A percentile compares a stretch with the other conserved stretches of the same genome.
phyloP scores from a whole-genome alignment of 2,329 filamentous ascomycete genomes.

The Tolypocladium pustulatum region DNA sequence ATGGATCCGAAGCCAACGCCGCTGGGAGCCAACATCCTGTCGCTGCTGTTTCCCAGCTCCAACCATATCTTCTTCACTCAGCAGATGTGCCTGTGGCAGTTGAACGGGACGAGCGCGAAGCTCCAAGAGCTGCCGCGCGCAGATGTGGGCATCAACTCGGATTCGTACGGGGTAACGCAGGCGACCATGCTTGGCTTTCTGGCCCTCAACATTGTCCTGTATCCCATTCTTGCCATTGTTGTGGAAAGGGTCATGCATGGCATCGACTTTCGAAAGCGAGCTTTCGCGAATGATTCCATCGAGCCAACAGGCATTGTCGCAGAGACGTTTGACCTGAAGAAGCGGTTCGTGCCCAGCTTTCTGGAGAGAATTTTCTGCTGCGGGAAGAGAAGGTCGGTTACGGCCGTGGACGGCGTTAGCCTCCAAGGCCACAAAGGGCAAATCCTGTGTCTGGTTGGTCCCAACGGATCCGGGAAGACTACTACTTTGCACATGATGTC shows the following conservation, averaged over 20 bases:
- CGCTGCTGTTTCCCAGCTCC: conserved; percentile 12
- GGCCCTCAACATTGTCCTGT: conserved; percentile 20
- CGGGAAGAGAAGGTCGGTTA: conserved; percentile 20
- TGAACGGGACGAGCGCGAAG: conserved; percentile 2
- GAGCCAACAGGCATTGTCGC: conserved; percentile 7
- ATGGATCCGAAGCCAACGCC: background rate
- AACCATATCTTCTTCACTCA: conserved; percentile 13
- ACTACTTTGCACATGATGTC: conserved; percentile 60
- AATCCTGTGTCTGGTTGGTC: conserved; percentile 56
- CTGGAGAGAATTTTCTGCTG: conserved; percentile 18
- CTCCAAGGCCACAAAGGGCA: conserved; percentile 48
- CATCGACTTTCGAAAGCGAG: conserved; percentile 19
- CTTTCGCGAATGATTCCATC: conserved; percentile 14
- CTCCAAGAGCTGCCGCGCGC: conserved; percentile 4
- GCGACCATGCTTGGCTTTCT: conserved; percentile 19
- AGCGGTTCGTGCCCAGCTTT: conserved; percentile 19
- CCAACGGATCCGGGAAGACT: conserved; percentile 62
- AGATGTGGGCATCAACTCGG: conserved; percentile 5
- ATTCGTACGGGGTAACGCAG: conserved; percentile 13
- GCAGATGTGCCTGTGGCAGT: conserved; percentile 12
- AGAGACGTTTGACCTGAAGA: conserved; percentile 16
- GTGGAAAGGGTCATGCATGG: conserved; percentile 22
- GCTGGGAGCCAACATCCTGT: conserved; percentile 4
- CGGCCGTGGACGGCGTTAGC: conserved; percentile 50
- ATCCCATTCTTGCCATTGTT: conserved; percentile 19